phyloP scores from a whole-genome alignment of 1,284 basidiomycete genomes.

The Gastroboletus turbinatus region DNA sequence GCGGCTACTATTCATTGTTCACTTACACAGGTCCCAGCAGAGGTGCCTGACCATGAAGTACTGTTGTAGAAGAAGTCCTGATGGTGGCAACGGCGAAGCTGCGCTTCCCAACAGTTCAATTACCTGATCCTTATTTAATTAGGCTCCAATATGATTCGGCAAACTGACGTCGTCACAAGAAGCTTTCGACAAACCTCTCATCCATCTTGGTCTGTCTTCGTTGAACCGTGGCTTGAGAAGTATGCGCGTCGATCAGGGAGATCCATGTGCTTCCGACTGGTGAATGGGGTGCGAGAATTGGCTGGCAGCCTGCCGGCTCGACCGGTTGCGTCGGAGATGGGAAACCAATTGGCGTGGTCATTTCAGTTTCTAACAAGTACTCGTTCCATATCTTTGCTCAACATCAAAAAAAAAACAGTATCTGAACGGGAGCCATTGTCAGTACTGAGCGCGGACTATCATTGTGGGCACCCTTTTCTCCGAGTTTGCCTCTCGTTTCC shows the following conservation, averaged over 20 bases:
- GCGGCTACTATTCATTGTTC: neutral
- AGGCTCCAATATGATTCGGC: constrained; percentile 19
- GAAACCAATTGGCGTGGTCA: constrained; percentile 14
- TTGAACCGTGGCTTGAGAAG: constrained; percentile 5
- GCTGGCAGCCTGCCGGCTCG: constrained; percentile 3
- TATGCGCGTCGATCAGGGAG: constrained; percentile 1
- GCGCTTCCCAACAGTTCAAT: constrained; percentile 19
- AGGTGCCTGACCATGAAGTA: neutral
- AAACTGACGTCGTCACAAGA: constrained; percentile 14
- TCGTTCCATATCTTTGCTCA: constrained; percentile 7
- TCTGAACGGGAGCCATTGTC: neutral
- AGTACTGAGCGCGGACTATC: neutral
- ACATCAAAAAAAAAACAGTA: neutral
- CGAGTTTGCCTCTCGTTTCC: neutral
- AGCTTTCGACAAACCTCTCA: constrained; percentile 2
- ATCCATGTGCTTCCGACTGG: constrained; percentile 12
- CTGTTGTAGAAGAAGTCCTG: constrained; percentile 7
- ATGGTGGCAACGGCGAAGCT: constrained; percentile 14
- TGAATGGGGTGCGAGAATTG: constrained; percentile 16
- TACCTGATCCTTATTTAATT: constrained; percentile 26
- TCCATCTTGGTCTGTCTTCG: constrained; percentile 4
- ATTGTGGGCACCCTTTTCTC: neutral
- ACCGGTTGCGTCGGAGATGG: constrained; percentile 24
- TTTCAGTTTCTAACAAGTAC: constrained; percentile 12
- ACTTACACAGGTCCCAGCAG: constrained; percentile 7